Conservation (phyloP, 2,329 filamentous ascomycete genomes). For the Verticillium alfalfae region DNA sequence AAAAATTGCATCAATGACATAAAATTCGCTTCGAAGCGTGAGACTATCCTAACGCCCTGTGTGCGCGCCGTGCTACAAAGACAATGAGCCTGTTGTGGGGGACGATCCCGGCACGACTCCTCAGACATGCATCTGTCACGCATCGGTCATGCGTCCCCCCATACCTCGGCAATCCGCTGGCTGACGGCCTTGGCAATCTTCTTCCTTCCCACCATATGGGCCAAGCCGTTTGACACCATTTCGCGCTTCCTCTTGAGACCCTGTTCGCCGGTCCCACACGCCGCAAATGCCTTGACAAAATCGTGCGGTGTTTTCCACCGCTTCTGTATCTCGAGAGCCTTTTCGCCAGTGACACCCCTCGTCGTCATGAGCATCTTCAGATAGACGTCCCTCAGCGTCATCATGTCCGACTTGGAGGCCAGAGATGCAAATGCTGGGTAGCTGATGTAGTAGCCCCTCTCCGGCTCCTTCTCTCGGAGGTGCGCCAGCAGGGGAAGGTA, state of each 20-base stretch:
- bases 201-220: conserved; percentile 58
- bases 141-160: conserved; percentile 42
- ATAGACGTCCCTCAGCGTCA: conserved; percentile 69
- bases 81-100: too few relatives aligned
- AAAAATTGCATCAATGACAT: too few relatives aligned
- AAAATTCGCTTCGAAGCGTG: neutral
- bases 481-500: conserved; percentile 60
- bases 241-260: conserved; percentile 52
- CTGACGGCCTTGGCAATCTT: conserved; percentile 63
- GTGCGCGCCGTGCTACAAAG: neutral
- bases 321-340: conserved; percentile 73
- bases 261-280: conserved; percentile 40
- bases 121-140: neutral
- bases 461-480: conserved; percentile 46
- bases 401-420: conserved; percentile 68
- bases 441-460: conserved; percentile 53
- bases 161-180: conserved; percentile 66
- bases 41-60: neutral
- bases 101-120: too few relatives aligned
- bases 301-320: conserved; percentile 70
- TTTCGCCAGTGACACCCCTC: conserved; percentile 68
- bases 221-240: conserved; percentile 53
- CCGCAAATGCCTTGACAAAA: conserved; percentile 64
- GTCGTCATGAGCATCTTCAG: conserved; percentile 86
- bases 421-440: conserved; percentile 68